phyloP scores from a whole-genome alignment of 1,139 yeast species.

The Barnettozyma hawaiiensis region DNA sequence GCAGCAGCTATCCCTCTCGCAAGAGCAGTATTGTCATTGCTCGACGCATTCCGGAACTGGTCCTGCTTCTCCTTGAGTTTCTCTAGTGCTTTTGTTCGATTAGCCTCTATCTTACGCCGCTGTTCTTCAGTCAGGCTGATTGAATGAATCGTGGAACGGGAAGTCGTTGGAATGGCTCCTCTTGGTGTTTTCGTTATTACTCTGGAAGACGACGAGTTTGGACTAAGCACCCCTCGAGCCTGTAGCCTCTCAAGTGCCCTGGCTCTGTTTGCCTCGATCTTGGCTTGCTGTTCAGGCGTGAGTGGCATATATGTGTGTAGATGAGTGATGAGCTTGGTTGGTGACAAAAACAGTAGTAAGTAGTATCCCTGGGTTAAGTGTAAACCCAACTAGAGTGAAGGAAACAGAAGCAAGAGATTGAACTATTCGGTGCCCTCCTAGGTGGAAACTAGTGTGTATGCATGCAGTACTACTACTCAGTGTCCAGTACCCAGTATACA shows the following conservation, averaged over 20 bases:
- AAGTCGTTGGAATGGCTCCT: slow-evolving; percentile 20
- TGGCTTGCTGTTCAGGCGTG: slow-evolving; percentile 23
- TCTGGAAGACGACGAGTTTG: slow-evolving; percentile 19
- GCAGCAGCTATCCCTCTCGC: too few relatives aligned
- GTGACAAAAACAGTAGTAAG: neutral
- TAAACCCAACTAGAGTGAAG: too few relatives aligned
- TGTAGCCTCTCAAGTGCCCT: slow-evolving; percentile 54
- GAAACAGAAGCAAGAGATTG: too few relatives aligned
- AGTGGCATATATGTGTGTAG: slow-evolving; percentile 8
- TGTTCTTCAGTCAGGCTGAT: slow-evolving; percentile 47
- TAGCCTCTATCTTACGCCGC: slow-evolving; percentile 45
- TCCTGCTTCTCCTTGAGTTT: slow-evolving; percentile 36
- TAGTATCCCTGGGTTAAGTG: neutral
- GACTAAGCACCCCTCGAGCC: slow-evolving; percentile 34
- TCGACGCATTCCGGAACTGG: slow-evolving; percentile 27
- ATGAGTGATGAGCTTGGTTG: neutral
- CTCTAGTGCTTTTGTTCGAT: slow-evolving; percentile 54
- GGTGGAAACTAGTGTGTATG: too few relatives aligned
- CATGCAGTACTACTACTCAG: too few relatives aligned
- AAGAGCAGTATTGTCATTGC: slow-evolving; percentile 9
- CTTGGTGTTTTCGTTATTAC: slow-evolving; percentile 16
- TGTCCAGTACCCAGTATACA: too few relatives aligned
- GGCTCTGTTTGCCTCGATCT: slow-evolving; percentile 47
- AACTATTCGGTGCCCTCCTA: too few relatives aligned
- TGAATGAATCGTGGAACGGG: slow-evolving; percentile 22